Evolutionary conservation across 164 flowering plant genomes (phyloP), one percentile per base, ranked within the genome.

Genomic region (Berberis thunbergii): DNA sequence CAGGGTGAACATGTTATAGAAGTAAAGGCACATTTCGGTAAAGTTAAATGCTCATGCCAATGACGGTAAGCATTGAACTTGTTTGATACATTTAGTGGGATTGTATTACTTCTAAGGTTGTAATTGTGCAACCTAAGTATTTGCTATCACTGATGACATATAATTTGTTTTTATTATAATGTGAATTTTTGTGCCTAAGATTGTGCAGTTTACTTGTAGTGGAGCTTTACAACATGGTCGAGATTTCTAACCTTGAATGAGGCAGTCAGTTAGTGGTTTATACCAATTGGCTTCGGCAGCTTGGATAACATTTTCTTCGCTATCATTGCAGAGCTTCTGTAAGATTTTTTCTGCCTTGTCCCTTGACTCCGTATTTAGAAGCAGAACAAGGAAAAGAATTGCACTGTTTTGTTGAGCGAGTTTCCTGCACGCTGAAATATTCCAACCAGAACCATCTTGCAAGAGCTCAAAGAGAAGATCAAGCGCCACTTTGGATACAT

Each of bases 231-330:
- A 52, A 3, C 4, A 52, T 52, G 8, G 55, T 3, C 0, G 10
- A 40, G 53, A 8, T 26, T 38, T 48, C 84, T 64, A 63, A 87
- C 94, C 94, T 76, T 77, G 76, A 67, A 70, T 38, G 9, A 85
- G 70, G 61, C 81, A 74, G 74, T 72, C 73, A 59, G 72, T 53
- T 54, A 87, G 84, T 54, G 94, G 89, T 57, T 76, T 77, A 63
- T 73, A 84, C 89, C 89, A 87, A 44, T 75, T 78, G 41, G 81
- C 79, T 60, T 61, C 70, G 41, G 89, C 94, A 61, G 79, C 83
- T 50, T 45, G 62, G 64, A 70, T 46, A 75, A 85, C 72, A 57
- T 76, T 85, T 13, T 75, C 79, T 44, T 82, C 88, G 66, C 83
- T 79, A 49, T 76, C 69, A 48, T 80, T 80, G 64, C 84, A 80